These are phyloP conservation scores for Geotrichum australiense DNA, from an alignment of 1,139 yeast genomes.

Conservation along the genomic window DNA sequence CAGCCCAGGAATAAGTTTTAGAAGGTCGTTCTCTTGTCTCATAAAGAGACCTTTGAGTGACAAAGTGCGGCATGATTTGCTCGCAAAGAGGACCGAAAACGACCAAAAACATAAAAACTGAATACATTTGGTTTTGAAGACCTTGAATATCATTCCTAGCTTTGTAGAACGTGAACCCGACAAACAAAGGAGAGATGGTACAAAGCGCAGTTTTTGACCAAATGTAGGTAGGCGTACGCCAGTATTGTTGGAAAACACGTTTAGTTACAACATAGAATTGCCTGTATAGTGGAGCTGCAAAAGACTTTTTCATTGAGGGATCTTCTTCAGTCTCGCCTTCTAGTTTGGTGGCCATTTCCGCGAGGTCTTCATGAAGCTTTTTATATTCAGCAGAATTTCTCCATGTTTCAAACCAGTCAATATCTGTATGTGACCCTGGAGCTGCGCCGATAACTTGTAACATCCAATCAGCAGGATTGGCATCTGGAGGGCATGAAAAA, in stretches of 20 bases:
- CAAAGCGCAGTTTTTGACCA: slow-evolving; percentile 59
- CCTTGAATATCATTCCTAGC: slow-evolving; percentile 51
- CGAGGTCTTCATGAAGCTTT: slow-evolving; percentile 35
- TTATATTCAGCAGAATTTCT: slow-evolving; percentile 48
- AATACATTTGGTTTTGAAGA: slow-evolving; percentile 44
- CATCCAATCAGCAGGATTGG: slow-evolving; percentile 85
- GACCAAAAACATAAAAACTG: slow-evolving; percentile 61
- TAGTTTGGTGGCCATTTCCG: slow-evolving; percentile 23
- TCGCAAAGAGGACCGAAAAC: slow-evolving; percentile 58
- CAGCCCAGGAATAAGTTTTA: slow-evolving; percentile 56
- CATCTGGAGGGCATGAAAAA: slow-evolving; percentile 54
- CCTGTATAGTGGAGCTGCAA: slow-evolving; percentile 40
- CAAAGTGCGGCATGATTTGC: slow-evolving; percentile 68
- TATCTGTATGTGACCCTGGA: slow-evolving; percentile 61
- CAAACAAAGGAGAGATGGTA: slow-evolving; percentile 48
- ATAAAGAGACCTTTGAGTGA: slow-evolving; percentile 67
- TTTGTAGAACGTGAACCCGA: slow-evolving; percentile 70
- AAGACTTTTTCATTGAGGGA: slow-evolving; percentile 19
- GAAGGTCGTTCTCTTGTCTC: slow-evolving; percentile 90
- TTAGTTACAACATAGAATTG: slow-evolving; percentile 49
- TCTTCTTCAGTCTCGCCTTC: slow-evolving; percentile 17
- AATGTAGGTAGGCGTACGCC: slow-evolving; percentile 67
- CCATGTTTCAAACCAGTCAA: slow-evolving; percentile 66
- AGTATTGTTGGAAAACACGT: slow-evolving; percentile 54
- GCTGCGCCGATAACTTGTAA: slow-evolving; percentile 74